phyloP scores from a whole-genome alignment of 208 protist genomes.

The Wallacemonas sp. region DNA sequence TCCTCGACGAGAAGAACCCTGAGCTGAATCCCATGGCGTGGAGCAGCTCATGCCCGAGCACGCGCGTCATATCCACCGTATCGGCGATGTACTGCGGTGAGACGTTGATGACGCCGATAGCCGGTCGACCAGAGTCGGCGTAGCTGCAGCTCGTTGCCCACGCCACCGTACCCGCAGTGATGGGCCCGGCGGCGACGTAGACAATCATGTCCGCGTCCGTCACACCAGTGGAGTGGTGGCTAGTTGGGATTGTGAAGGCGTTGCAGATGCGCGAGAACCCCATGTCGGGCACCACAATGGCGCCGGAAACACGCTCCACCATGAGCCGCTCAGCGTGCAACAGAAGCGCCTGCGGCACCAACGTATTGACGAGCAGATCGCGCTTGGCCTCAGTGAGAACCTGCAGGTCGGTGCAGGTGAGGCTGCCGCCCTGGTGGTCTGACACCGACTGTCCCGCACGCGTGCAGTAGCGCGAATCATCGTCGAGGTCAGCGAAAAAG shows the following conservation, averaged over 20 bases:
- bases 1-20: background rate
- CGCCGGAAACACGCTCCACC: slow-evolving; percentile 8
- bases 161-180: background rate
- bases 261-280: slow-evolving; percentile 13
- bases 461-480: slow-evolving; percentile 11
- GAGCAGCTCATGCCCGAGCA: slow-evolving; percentile 44
- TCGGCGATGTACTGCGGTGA: slow-evolving; percentile 10
- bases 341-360: slow-evolving; percentile 15
- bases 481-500: slow-evolving; percentile 15
- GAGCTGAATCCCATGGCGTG: slow-evolving; percentile 48
- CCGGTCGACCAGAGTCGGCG: background rate
- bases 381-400: slow-evolving; percentile 11
- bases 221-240: slow-evolving; percentile 34
- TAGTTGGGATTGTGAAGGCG: slow-evolving; percentile 39
- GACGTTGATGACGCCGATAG: slow-evolving; percentile 29
- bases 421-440: slow-evolving; percentile 7
- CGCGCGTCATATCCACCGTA: slow-evolving; percentile 5
- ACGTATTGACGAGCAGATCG: background rate
- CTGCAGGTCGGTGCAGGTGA: slow-evolving; percentile 1
- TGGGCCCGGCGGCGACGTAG: slow-evolving; percentile 17
- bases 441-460: background rate
- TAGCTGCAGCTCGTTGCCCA: slow-evolving; percentile 25
- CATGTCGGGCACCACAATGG: slow-evolving; percentile 1
- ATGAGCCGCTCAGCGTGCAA: slow-evolving; percentile 16
- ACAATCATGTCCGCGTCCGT: slow-evolving; percentile 47